Evolutionary conservation across 441 rosid species (phyloP), one percentile per base, ranked within the genome.

Genomic region (Euphorbia celastroides): DNA sequence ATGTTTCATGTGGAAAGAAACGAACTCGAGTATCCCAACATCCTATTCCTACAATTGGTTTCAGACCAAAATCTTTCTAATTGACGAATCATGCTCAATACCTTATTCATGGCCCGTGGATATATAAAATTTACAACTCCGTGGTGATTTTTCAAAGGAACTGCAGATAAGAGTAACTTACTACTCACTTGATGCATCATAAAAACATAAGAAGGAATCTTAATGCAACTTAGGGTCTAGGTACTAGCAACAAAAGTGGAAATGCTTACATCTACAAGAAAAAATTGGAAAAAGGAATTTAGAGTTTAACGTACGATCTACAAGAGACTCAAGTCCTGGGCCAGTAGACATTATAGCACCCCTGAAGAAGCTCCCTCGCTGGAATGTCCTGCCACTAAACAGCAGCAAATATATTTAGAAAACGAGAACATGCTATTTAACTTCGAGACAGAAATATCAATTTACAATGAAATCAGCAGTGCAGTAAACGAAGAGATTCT

Each of bases 311-410:
- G 28, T 86, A 88, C 90, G 92, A 66, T 90, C 89, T 0, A 88
- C 97, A 65, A 93, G 89, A 66, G 92, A 82, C 70, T 93, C 97
- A 12, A 90, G 91, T 65, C 94, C 96, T 32, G 80, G 90, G 50
- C 89, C 82, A 51, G 76, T 60, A 23, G 94, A 75, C 97, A 93
- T 92, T 17, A 30, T 66, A 59, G 67, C 44, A 50, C 38, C n/a
- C 31, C 69, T 51, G 34, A 51, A 23, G 9, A 38, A 19, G 14
- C 27, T 27, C 22, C 67, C 46, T 31, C n/a, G 32, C 34, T 7
- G 71, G 57, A 62, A 19, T 34, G 42, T 57, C 14, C 54, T 48
- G 54, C 22, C 2, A 48, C 8, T 17, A 48, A 17, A 48, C 3
- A 17, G 17, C 0, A 48, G 19, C 5, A 48, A 48, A 17, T 6